Percentiles rank a stretch among this genome's conserved stretches.
Evolutionary conservation across 2,329 filamentous ascomycete species (phyloP).

Genomic region (Lasiodiplodia gonubiensis): DNA sequence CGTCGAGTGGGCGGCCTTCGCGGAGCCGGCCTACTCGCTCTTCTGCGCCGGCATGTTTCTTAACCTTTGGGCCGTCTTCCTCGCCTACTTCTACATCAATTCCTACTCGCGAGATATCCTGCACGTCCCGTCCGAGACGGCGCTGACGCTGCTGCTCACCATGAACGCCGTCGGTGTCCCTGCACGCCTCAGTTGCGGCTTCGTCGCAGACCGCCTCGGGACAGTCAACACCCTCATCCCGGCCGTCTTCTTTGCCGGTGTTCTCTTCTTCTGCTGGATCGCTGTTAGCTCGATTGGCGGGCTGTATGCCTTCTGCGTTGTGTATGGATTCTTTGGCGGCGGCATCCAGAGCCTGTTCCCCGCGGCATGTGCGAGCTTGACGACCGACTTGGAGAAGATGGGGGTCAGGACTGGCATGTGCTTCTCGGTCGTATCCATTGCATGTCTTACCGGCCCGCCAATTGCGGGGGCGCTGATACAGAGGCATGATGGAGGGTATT

Average conservation of each 20-base stretch:
- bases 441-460: slow-evolving; percentile 47
- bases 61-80: slow-evolving; percentile 58
- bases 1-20: slow-evolving; percentile 63
- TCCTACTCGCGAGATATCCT: slow-evolving; percentile 33
- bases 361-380: slow-evolving; percentile 51
- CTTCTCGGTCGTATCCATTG: slow-evolving; percentile 47
- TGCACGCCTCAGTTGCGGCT: slow-evolving; percentile 56
- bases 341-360: slow-evolving; percentile 53
- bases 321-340: slow-evolving; percentile 57
- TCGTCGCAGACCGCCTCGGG: slow-evolving; percentile 50
- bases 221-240: slow-evolving; percentile 50
- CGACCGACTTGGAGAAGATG: slow-evolving; percentile 47
- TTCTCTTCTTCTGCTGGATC: slow-evolving; percentile 54
- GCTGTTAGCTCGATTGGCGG: slow-evolving; percentile 45
- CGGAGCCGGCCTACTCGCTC: slow-evolving; percentile 58
- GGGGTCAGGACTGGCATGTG: slow-evolving; percentile 53
- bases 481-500: slow-evolving; percentile 40
- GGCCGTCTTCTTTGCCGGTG: slow-evolving; percentile 45
- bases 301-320: slow-evolving; percentile 50
- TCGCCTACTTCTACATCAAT: slow-evolving; percentile 61
- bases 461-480: slow-evolving; percentile 48
- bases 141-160: slow-evolving; percentile 57
- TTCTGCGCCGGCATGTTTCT: slow-evolving; percentile 52
- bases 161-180: slow-evolving; percentile 58
- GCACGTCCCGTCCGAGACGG: slow-evolving; percentile 51